These are phyloP conservation scores for Fusarium citri DNA, from an alignment of 2,329 filamentous ascomycete species.

Conservation along the genomic window DNA sequence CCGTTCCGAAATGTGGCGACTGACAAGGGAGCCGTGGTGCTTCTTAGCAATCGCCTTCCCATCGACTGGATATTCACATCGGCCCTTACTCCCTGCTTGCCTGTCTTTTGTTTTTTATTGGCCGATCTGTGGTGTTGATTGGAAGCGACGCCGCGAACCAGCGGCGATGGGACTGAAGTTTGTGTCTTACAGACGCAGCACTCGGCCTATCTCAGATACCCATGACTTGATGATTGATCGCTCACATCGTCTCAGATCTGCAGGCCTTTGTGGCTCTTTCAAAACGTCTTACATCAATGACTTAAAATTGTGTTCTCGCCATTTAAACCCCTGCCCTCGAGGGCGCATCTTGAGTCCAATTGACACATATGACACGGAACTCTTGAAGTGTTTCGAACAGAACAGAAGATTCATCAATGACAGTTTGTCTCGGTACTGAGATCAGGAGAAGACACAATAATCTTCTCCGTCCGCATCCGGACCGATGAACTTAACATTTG, in stretches of 20 bases:
- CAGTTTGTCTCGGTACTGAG: slow-evolving; percentile 7
- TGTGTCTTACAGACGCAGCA: slow-evolving; percentile 20
- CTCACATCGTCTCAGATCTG: slow-evolving; percentile 42
- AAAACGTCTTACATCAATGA: slow-evolving; percentile 13
- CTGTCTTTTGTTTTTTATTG: slow-evolving; percentile 21
- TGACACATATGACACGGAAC: slow-evolving; percentile 8
- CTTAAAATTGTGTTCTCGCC: slow-evolving; percentile 16
- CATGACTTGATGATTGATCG: slow-evolving; percentile 34
- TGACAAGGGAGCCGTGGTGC: slow-evolving; percentile 14
- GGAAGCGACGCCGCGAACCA: slow-evolving; percentile 13
- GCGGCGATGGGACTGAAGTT: not conserved
- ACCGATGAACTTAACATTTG: slow-evolving; percentile 37
- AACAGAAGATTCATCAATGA: not conserved
- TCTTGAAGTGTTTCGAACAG: slow-evolving; percentile 3
- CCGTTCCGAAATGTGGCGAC: slow-evolving; percentile 19
- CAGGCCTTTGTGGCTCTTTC: slow-evolving; percentile 19
- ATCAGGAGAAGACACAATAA: slow-evolving; percentile 1
- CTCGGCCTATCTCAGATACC: slow-evolving; percentile 37
- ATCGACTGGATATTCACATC: slow-evolving; percentile 33
- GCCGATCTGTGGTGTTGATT: slow-evolving; percentile 31
- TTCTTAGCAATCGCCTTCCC: slow-evolving; percentile 13
- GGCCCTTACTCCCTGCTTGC: slow-evolving; percentile 32
- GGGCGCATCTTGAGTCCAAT: slow-evolving; percentile 12
- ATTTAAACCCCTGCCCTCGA: slow-evolving; percentile 16
- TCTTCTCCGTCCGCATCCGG: slow-evolving; percentile 13